A percentile compares a stretch with the other conserved stretches of the same genome.
These are phyloP conservation scores for Kickxella alabastrina DNA, from an alignment of 192 early-diverging fungal species.

Conservation along the genomic window DNA sequence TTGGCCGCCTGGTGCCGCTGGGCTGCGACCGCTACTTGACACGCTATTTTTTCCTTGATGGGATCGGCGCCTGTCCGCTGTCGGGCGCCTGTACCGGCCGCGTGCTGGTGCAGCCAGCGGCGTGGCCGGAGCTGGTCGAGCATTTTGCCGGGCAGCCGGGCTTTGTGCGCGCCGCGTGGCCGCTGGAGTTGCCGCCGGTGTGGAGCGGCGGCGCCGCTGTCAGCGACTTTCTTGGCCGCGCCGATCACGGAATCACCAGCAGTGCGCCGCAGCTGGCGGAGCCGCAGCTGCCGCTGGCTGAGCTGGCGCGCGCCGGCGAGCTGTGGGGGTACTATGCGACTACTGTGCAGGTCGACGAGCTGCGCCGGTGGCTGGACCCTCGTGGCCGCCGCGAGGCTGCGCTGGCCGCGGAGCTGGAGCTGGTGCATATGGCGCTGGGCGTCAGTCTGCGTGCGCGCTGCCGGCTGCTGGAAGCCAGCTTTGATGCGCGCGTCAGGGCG, in stretches of 20 bases:
- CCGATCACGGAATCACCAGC: neutral
- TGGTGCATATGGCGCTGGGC: slow-evolving; percentile 41
- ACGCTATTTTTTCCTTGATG: slow-evolving; percentile 89
- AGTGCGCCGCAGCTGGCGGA: neutral
- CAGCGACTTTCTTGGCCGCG: neutral
- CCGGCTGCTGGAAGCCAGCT: slow-evolving; percentile 37
- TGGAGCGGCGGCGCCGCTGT: slow-evolving; percentile 18
- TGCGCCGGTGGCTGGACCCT: slow-evolving; percentile 72
- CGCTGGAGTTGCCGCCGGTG: slow-evolving; percentile 44
- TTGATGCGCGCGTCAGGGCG: slow-evolving; percentile 13
- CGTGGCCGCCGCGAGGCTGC: slow-evolving; percentile 71
- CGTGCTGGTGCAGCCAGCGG: slow-evolving; percentile 59
- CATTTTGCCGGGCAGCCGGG: slow-evolving; percentile 10
- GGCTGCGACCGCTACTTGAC: slow-evolving; percentile 84
- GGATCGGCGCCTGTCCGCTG: slow-evolving; percentile 57
- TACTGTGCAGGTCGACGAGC: slow-evolving; percentile 58
- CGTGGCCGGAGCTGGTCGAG: slow-evolving; percentile 36
- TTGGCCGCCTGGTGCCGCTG: slow-evolving; percentile 66
- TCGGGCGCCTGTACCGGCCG: slow-evolving; percentile 53
- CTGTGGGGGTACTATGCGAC: slow-evolving; percentile 55
- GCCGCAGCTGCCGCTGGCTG: slow-evolving; percentile 9
- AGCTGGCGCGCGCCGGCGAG: slow-evolving; percentile 10
- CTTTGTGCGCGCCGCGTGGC: slow-evolving; percentile 23
- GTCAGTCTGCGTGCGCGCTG: slow-evolving; percentile 57
- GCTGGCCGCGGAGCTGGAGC: slow-evolving; percentile 58